Base-by-base conservation (phyloP, 306 rosid genomes). In the Vachellia pachyceras region DNA sequence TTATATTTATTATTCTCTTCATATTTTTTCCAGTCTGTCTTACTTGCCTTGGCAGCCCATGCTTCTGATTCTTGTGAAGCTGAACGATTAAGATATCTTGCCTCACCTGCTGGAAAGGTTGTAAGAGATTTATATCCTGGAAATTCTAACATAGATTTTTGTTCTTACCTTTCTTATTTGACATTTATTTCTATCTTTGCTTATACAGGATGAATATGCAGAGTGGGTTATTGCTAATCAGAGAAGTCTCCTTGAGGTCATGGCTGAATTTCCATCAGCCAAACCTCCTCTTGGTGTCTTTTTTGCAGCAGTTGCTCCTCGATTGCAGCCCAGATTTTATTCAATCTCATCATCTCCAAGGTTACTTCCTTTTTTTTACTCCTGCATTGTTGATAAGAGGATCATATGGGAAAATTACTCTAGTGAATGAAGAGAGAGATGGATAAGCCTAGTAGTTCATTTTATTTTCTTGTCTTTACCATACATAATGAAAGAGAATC, bases 101-200 rank as follows among this genome's bases (percentile, higher is more conserved):
- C 99, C 71, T 96, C 97, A 66, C 97, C 99, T 72, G 91, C 94
- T 47, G 99, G 98, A 84, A 96, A 96, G 98, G 99, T 96, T 76
- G 79, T 41, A 72, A 65, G 54, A 52, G 69, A 66, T 74, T 69
- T 52, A 63, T 68, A 77, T 39, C 69, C 39, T 55, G 66, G 29
- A 69, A 14, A 45, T 45, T 49, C 49, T 37, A 12, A 39, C 22
- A 33, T 2, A 80, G 36, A 25, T 40, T 84, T 63, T 55, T 73
- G 10, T 67, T 60, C 35, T 73, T 18, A 12, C 35, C 33, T 85
- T 79, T 83, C 80, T 87, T 71, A 83, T 73, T 35, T 35, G 71
- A 73, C 67, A 75, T 45, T 47, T 85, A 40, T 60, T 83, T 29
- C 85, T 57, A 17, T 85, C 69, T 63, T 57, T 84, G 66, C 50